phyloP scores from a whole-genome alignment of 148 eudicot species.

The Vaccinium myrtillus region DNA sequence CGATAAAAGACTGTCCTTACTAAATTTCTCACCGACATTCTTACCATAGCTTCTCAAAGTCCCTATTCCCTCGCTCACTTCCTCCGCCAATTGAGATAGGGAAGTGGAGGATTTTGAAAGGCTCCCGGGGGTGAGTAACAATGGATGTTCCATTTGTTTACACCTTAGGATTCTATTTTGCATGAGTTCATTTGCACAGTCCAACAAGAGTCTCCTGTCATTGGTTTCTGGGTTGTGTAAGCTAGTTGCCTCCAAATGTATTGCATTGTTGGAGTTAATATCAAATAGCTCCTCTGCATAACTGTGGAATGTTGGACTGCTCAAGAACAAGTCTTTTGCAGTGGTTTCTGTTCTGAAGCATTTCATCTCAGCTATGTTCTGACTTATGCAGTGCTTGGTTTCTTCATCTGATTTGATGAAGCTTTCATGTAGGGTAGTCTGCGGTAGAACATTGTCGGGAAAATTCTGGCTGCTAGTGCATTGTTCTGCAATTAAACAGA shows the following conservation, averaged over 20 bases:
- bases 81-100: slow-evolving; percentile 40
- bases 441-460: slow-evolving; percentile 1
- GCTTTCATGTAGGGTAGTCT: slow-evolving; percentile 13
- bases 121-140: slow-evolving; percentile 14
- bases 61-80: slow-evolving; percentile 48
- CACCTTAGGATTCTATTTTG: slow-evolving; percentile 31
- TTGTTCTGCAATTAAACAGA: slow-evolving; percentile 24
- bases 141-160: slow-evolving; percentile 24
- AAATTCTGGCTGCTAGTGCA: slow-evolving; percentile 13
- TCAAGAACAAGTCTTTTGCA: slow-evolving; percentile 37
- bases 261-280: slow-evolving; percentile 23
- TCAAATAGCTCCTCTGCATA: slow-evolving; percentile 44
- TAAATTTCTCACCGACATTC: slow-evolving; percentile 20
- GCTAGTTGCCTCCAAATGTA: slow-evolving; percentile 4
- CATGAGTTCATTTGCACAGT: slow-evolving; percentile 61
- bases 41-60: slow-evolving; percentile 33
- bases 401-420: slow-evolving; percentile 14
- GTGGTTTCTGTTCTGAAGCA: slow-evolving; percentile 19
- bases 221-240: slow-evolving; percentile 19
- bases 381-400: slow-evolving; percentile 2
- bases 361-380: neutral
- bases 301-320: slow-evolving; percentile 39
- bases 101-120: slow-evolving; percentile 25
- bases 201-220: slow-evolving; percentile 40
- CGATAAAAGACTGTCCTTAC: slow-evolving; percentile 31